phyloP scores from a whole-genome alignment of 306 rosid genomes.

The barrel medic (Medicago truncatula) region MtrunA17r5.0-ANR NC_053046.1:33793001-33793500 shows the following conservation, averaged over 20 bases:
- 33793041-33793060: slow-evolving; percentile 57
- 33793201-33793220: slow-evolving; percentile 38
- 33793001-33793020: slow-evolving; percentile 36
- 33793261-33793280: slow-evolving; percentile 39
- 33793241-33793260: slow-evolving; percentile 15
- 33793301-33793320: slow-evolving; percentile 2
- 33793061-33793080: slow-evolving; percentile 34
- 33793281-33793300: slow-evolving; percentile 8
- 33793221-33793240: slow-evolving; percentile 27
- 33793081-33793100: slow-evolving; percentile 45
- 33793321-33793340: neutral
- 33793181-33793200: slow-evolving; percentile 42
- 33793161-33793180: slow-evolving; percentile 28
- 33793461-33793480: slow-evolving; percentile 36
- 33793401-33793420: neutral
- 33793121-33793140: slow-evolving; percentile 48
- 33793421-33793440: slow-evolving; percentile 15
- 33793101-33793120: slow-evolving; percentile 43
- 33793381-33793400: slow-evolving; percentile 31
- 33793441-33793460: slow-evolving; percentile 57
- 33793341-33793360: slow-evolving; percentile 18
- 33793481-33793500: neutral
- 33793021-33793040: slow-evolving; percentile 37
- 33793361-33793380: slow-evolving; percentile 3
- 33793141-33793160: slow-evolving; percentile 16